Base-by-base conservation (phyloP, 2,329 filamentous ascomycete species). In the Parasarocladium wereldwijsianum region DNA sequence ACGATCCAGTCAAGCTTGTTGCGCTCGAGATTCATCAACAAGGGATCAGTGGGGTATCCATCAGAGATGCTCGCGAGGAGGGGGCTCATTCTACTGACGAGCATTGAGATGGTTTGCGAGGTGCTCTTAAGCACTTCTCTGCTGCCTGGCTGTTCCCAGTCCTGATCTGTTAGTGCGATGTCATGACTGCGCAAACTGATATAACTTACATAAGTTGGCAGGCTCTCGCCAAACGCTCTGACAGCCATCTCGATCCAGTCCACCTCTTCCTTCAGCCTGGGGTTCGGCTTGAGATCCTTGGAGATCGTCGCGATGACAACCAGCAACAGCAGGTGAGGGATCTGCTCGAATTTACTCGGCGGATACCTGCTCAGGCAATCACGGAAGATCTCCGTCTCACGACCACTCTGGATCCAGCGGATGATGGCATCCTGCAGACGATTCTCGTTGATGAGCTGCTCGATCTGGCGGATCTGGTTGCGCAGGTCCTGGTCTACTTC, bases 271-370 rank as follows among this genome's bases (percentile, higher is more conserved):
- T 62, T 57, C 30, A 76, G 50, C 26, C 61, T 54, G 8, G 58
- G 53, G 23, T 63, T 64, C 4, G 59, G 55, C 34, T 62, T 60
- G 26, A 79, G 52, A 24, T 72, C 60, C 41, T 70, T 62, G 20
- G 69, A 68, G 32, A 79, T 62, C 6, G 71, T 75, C 15, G 73
- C 70, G 32, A 71, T 71, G 22, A 77, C 66, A 1, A 74, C 76
- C 26, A 79, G 58, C 13, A 75, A 57, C 30, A 79, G 60, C 13
- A 79, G 57, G 12, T 71, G 66, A 27, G 69, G 70, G 29, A 79
- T 49, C 18, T 62, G 61, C 33, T 61, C 61, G 34, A 78, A 58
- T 36, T 56, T 56, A 38, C 39, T 38, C 1, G 55, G 47, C 4
- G 50, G 47, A 32, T 54, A 55, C 4, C 49, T 44, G 36, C 51